phyloP scores from a whole-genome alignment of 768 basidiomycete genomes.

The Sarcodon aspratus region DNA sequence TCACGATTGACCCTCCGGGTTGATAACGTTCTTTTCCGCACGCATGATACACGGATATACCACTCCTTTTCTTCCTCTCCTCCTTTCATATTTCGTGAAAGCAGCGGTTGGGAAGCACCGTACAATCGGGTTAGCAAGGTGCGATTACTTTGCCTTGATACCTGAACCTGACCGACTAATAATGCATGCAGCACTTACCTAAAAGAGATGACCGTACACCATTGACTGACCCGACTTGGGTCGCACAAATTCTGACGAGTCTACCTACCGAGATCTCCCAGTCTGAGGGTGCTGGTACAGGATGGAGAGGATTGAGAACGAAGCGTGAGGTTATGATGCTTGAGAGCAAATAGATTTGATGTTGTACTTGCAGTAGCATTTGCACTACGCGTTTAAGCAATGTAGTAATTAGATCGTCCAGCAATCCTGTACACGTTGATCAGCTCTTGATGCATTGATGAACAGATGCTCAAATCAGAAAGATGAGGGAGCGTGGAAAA shows the following conservation, averaged over 20 bases:
- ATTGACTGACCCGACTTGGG: conserved; percentile 78
- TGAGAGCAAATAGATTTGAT: background rate
- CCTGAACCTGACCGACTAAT: background rate
- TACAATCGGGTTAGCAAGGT: conserved; percentile 77
- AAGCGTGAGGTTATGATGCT: conserved; percentile 42
- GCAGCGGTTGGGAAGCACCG: conserved; percentile 83
- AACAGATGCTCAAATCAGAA: too few relatives aligned
- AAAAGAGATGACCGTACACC: conserved; percentile 75
- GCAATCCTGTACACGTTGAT: too few relatives aligned
- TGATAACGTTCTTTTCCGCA: conserved; percentile 88
- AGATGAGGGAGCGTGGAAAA: too few relatives aligned
- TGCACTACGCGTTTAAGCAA: too few relatives aligned
- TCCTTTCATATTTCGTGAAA: conserved; percentile 64
- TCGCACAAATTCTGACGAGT: conserved; percentile 59
- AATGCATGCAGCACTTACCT: conserved; percentile 42
- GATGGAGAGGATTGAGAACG: conserved; percentile 77
- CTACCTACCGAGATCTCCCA: conserved; percentile 50
- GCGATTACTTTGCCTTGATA: conserved; percentile 12
- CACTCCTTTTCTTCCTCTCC: conserved; percentile 62
- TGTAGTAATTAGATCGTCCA: too few relatives aligned
- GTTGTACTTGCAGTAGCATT: too few relatives aligned
- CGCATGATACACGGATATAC: conserved; percentile 81
- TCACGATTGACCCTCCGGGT: conserved; percentile 88
- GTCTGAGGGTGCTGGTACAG: conserved; percentile 54
- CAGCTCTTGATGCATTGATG: too few relatives aligned